Evolutionary conservation across 1,284 basidiomycete genomes (phyloP).

Genomic region (Ganoderma leucocontextum): DNA sequence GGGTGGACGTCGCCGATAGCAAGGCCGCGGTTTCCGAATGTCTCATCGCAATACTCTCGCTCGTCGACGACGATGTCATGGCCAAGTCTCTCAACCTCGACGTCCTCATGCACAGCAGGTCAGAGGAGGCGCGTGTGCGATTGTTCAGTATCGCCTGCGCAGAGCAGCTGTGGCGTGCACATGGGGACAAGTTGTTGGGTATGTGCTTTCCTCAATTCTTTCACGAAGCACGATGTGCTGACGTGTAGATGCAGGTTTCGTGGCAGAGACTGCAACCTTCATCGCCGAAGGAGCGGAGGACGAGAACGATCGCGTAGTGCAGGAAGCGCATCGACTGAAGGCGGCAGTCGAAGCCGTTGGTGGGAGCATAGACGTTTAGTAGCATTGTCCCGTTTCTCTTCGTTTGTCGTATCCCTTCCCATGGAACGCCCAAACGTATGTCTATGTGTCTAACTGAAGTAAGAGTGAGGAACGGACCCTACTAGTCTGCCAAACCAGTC

Average conservation of each 20-base stretch:
- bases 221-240: not conserved
- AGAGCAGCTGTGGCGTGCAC: slow-evolving; percentile 80
- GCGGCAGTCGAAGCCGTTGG: slow-evolving; percentile 73
- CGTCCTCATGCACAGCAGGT: slow-evolving; percentile 89
- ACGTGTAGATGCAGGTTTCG: slow-evolving; percentile 59
- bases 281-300: slow-evolving; percentile 85
- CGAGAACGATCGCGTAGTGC: slow-evolving; percentile 80
- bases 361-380: slow-evolving; percentile 59
- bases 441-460: too few relatives aligned
- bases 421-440: too few relatives aligned
- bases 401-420: too few relatives aligned
- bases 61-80: slow-evolving; percentile 65
- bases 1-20: slow-evolving; percentile 46
- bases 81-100: slow-evolving; percentile 86
- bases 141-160: slow-evolving; percentile 77
- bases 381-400: not conserved
- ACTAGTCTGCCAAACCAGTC: too few relatives aligned
- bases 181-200: slow-evolving; percentile 80
- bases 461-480: too few relatives aligned
- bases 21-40: slow-evolving; percentile 55
- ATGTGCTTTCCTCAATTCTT: slow-evolving; percentile 35
- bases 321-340: slow-evolving; percentile 70
- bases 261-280: slow-evolving; percentile 83
- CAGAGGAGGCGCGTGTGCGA: slow-evolving; percentile 74
- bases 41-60: slow-evolving; percentile 62